These are phyloP conservation scores for Backusella luteola DNA, from an alignment of 192 early-diverging fungal species.

Conservation along the genomic window DNA sequence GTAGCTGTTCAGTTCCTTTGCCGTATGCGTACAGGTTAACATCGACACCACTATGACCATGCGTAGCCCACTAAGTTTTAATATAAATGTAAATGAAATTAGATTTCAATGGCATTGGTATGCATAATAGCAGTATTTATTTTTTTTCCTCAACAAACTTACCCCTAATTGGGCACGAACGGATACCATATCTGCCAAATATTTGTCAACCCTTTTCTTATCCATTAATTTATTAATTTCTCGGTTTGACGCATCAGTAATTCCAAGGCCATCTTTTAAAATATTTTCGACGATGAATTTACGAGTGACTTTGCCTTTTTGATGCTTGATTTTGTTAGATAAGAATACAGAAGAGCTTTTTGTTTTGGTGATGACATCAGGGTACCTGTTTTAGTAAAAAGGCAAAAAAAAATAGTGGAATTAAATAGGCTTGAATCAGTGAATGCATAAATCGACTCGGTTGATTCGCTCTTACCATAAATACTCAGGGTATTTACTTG, in stretches of 20 bases:
- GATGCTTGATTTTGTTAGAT: constrained; percentile 26
- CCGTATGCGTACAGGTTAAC: constrained; percentile 93
- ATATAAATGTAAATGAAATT: constrained; percentile 15
- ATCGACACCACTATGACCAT: constrained; percentile 93
- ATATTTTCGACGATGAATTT: constrained; percentile 45
- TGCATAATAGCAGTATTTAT: background rate
- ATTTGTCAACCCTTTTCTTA: constrained; percentile 32
- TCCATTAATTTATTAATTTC: constrained; percentile 46
- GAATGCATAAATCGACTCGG: background rate
- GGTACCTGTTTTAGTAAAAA: constrained; percentile 47
- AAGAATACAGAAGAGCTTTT: constrained; percentile 63
- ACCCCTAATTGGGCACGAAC: constrained; percentile 60
- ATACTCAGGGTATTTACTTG: constrained; percentile 79
- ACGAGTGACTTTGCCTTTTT: constrained; percentile 59
- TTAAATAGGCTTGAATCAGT: background rate
- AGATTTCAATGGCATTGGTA: background rate
- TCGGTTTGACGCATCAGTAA: constrained; percentile 65
- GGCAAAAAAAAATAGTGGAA: background rate
- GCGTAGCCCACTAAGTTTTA: constrained; percentile 71
- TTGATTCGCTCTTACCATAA: constrained; percentile 48
- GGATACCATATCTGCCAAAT: constrained; percentile 52
- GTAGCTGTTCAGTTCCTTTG: constrained; percentile 51
- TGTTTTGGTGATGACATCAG: constrained; percentile 67
- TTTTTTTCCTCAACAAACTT: constrained; percentile 6
- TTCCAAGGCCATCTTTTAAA: constrained; percentile 60